A percentile compares a stretch with the other conserved stretches of the same genome.
Evolutionary conservation across 306 rosid genomes (phyloP).

Genomic region (Lithocarpus polystachyus): DNA sequence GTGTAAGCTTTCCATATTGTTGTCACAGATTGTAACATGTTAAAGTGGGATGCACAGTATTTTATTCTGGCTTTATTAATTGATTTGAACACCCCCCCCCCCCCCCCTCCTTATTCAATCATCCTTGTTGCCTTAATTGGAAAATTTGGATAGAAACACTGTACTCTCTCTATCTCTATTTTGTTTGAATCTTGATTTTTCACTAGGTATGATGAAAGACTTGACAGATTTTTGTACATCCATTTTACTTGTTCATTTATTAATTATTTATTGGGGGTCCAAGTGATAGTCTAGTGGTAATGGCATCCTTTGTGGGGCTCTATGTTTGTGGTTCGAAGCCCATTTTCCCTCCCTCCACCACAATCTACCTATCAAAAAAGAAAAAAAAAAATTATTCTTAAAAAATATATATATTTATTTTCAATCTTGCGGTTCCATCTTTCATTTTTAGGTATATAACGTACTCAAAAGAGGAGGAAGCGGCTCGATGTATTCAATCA

Average conservation of each 20-base stretch:
- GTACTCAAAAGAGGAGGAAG: conserved; percentile 49
- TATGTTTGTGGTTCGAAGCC: no score
- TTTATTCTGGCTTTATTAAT: not conserved
- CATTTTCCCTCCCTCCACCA: no score
- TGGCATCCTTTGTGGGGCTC: no score
- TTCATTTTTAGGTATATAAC: conserved; percentile 45
- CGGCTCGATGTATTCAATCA: conserved; percentile 50
- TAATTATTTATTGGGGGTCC: no score
- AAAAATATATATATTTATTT: not conserved
- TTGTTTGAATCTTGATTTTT: no score
- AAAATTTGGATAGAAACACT: not conserved
- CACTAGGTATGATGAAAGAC: no score
- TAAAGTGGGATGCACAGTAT: not conserved
- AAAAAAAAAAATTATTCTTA: no score
- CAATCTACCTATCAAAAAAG: no score
- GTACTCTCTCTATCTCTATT: not conserved
- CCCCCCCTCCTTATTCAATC: not conserved
- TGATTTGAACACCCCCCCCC: not conserved
- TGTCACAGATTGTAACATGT: not conserved
- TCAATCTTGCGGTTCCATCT: conserved; percentile 11
- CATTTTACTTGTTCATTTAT: conserved; percentile 3
- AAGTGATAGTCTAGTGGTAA: no score
- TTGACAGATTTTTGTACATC: not conserved
- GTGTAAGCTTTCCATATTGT: conserved; percentile 33
- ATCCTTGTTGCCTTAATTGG: not conserved